A percentile compares a stretch with the other conserved stretches of the same genome.
Conservation (phyloP, 805 yeast species). For the Nakazawaea peltata region DNA sequence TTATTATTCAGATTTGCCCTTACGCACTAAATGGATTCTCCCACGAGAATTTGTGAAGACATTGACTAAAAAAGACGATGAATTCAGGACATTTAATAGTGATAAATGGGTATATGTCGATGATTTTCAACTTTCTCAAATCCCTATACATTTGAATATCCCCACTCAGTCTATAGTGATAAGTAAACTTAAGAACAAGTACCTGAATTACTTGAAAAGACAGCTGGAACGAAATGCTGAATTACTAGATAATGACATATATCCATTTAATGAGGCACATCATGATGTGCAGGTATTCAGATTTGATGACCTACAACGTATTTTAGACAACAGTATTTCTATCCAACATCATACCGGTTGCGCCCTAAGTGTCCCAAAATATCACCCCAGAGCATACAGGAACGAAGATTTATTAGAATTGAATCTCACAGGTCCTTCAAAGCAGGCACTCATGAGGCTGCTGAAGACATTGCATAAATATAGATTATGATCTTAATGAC, state of each 20-base stretch:
- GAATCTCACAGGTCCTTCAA: neutral
- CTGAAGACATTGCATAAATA: too few species aligned
- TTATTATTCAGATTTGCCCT: neutral
- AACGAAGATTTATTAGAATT: conserved; percentile 4
- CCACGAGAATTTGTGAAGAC: neutral
- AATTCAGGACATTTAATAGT: neutral
- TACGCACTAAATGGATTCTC: conserved; percentile 1
- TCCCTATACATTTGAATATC: neutral
- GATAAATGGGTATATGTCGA: neutral
- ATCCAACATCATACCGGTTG: conserved; percentile 3
- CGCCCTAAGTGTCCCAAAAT: conserved; percentile 1
- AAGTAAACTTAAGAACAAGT: neutral
- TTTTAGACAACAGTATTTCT: neutral
- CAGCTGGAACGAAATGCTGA: neutral
- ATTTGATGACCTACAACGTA: neutral
- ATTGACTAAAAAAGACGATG: neutral
- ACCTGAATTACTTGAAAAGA: neutral
- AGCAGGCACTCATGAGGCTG: too few species aligned
- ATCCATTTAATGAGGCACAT: neutral
- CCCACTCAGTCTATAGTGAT: neutral
- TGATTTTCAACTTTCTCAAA: neutral
- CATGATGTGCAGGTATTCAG: neutral
- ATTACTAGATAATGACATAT: too few species aligned
- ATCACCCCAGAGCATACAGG: neutral
- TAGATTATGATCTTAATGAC: neutral